These are phyloP conservation scores for Sistotremastrum suecicum DNA, from an alignment of 768 basidiomycete genomes.

Conservation along the genomic window DNA sequence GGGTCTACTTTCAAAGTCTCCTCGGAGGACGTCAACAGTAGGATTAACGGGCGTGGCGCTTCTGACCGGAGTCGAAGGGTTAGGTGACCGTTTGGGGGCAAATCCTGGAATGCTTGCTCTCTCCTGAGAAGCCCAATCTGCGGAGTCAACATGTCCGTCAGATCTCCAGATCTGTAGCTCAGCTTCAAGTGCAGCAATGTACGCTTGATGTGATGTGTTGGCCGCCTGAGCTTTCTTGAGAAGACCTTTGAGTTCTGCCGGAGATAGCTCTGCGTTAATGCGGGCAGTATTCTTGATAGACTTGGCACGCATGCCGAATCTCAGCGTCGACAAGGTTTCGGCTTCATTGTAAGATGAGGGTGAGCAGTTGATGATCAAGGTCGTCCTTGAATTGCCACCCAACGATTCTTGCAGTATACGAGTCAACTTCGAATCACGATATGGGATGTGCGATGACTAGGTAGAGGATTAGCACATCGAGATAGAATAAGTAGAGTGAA, in stretches of 20 bases:
- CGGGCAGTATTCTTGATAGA: constrained; percentile 99
- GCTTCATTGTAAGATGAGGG: constrained; percentile 95
- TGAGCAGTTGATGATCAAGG: constrained; percentile 99
- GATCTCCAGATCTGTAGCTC: constrained; percentile 83
- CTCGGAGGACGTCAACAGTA: constrained; percentile 51
- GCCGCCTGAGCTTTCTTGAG: constrained; percentile 82
- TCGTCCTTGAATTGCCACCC: constrained; percentile 89
- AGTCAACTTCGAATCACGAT: constrained; percentile 97
- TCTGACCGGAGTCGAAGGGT: constrained; percentile 49
- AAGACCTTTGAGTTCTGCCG: constrained; percentile 86
- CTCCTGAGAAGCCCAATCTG: constrained; percentile 65
- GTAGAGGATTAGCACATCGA: constrained; percentile 4
- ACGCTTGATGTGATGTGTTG: constrained; percentile 69
- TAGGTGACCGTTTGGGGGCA: constrained; percentile 41
- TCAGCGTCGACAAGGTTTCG: constrained; percentile 91
- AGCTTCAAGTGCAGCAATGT: constrained; percentile 81
- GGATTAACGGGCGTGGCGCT: constrained; percentile 69
- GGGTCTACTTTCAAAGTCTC: constrained; percentile 70
- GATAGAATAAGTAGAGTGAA: neutral
- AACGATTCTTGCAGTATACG: constrained; percentile 98
- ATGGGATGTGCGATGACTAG: constrained; percentile 92
- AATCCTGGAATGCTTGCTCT: constrained; percentile 34
- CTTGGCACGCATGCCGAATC: constrained; percentile 99
- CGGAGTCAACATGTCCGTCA: constrained; percentile 72
- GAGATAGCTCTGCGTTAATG: constrained; percentile 95